Conservation (phyloP, 192 early-diverging fungal genomes). For the Linnemannia schmuckeri region DNA sequence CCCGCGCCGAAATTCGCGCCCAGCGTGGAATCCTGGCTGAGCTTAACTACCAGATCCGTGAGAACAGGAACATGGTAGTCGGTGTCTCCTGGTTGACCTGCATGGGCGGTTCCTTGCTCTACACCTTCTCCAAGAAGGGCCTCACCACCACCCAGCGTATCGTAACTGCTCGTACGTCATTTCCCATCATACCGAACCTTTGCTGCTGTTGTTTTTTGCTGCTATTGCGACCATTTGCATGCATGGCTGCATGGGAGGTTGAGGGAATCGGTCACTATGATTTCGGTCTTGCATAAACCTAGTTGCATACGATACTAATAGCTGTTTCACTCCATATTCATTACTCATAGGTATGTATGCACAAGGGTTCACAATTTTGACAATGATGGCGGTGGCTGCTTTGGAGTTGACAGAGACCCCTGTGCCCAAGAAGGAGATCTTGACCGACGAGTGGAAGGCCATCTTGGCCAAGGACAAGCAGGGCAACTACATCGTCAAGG, state of each 20-base stretch:
- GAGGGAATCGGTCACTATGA: not conserved
- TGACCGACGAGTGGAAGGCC: slow-evolving; percentile 54
- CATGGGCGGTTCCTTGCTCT: slow-evolving; percentile 50
- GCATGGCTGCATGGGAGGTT: not conserved
- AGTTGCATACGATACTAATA: not conserved
- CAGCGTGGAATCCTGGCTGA: slow-evolving; percentile 45
- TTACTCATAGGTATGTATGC: slow-evolving; percentile 46
- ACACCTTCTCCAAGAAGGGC: slow-evolving; percentile 50
- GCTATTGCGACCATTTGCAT: not conserved
- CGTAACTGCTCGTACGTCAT: slow-evolving; percentile 40
- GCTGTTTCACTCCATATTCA: not conserved
- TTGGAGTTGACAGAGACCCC: slow-evolving; percentile 45
- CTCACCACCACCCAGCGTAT: slow-evolving; percentile 54
- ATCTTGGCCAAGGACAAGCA: slow-evolving; percentile 52
- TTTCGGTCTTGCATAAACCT: not conserved
- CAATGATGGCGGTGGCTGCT: slow-evolving; percentile 52
- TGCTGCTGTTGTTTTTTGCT: not conserved
- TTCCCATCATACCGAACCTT: not conserved
- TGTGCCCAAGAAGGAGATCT: slow-evolving; percentile 19
- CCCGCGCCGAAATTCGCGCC: slow-evolving; percentile 42
- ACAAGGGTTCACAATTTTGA: slow-evolving; percentile 49
- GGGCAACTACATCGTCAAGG: slow-evolving; percentile 53
- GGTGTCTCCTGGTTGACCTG: slow-evolving; percentile 50
- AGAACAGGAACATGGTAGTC: slow-evolving; percentile 50
- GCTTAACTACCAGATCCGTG: slow-evolving; percentile 43